phyloP scores from a whole-genome alignment of 2,329 filamentous ascomycete genomes.

The Fusarium coffeatum region DNA sequence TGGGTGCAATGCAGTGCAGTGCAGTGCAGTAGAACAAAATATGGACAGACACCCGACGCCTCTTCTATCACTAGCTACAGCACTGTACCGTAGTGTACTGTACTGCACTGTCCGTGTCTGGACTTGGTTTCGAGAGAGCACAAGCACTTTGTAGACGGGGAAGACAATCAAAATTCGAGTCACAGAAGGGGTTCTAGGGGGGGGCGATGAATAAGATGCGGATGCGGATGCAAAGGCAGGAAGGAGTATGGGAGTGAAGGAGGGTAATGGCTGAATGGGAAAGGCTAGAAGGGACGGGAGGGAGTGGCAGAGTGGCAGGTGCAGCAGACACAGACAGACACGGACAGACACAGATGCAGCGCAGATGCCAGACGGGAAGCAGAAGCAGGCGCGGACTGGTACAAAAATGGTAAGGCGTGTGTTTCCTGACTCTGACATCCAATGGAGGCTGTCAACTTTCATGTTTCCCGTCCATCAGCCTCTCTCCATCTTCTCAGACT shows the following conservation, averaged over 20 bases:
- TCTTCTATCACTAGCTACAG: conserved; percentile 16
- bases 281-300: conserved; percentile 16
- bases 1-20: conserved; percentile 26
- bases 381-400: neutral
- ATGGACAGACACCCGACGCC: conserved; percentile 22
- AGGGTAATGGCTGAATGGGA: conserved; percentile 12
- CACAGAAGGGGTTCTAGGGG: neutral
- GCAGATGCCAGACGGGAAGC: neutral
- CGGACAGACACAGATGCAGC: neutral
- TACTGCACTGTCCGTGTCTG: conserved; percentile 8
- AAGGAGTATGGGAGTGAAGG: conserved; percentile 17
- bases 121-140: conserved; percentile 10
- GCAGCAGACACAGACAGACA: neutral
- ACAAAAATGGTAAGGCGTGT: conserved; percentile 27
- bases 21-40: conserved; percentile 15
- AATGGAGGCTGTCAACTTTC: conserved; percentile 4
- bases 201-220: neutral
- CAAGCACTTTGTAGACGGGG: conserved; percentile 20
- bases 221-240: neutral
- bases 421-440: conserved; percentile 5
- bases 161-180: conserved; percentile 8
- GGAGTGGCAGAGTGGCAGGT: conserved; percentile 39
- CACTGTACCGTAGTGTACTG: neutral
- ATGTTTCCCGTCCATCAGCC: conserved; percentile 3
- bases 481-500: neutral